Percentiles rank a stretch among this genome's conserved stretches.
Evolutionary conservation across 192 early-diverging fungal genomes (phyloP).

Genomic region (Phlyctochytrium bullatum): DNA sequence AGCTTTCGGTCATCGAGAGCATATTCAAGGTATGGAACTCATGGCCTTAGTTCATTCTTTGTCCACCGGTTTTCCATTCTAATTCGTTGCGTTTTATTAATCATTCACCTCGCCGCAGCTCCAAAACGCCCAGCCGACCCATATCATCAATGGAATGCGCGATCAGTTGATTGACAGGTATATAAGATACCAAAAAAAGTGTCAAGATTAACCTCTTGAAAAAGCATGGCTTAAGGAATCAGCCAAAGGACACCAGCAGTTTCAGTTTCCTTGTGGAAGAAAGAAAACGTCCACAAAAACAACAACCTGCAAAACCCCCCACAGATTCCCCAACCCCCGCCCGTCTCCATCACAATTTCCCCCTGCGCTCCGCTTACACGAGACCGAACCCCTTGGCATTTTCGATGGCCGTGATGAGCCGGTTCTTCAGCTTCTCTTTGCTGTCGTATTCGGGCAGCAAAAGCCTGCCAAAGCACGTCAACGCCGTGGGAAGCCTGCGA

Average conservation of each 20-base stretch:
- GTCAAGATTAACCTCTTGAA: too few species aligned
- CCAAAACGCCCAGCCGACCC: slow-evolving; percentile 84
- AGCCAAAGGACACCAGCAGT: too few species aligned
- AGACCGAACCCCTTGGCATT: slow-evolving; percentile 93
- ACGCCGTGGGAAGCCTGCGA: slow-evolving; percentile 72
- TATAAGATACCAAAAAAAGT: too few species aligned
- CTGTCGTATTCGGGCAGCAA: slow-evolving; percentile 80
- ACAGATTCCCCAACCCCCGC: too few species aligned
- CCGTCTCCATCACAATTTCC: too few species aligned
- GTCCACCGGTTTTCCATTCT: too few species aligned
- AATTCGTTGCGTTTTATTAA: not conserved
- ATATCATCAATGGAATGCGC: slow-evolving; percentile 91
- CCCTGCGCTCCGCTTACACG: too few species aligned
- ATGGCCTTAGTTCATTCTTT: slow-evolving; percentile 3
- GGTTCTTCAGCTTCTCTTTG: slow-evolving; percentile 70
- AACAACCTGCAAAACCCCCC: too few species aligned
- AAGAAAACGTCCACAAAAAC: too few species aligned
- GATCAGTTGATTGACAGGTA: slow-evolving; percentile 83
- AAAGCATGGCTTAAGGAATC: too few species aligned
- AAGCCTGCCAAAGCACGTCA: slow-evolving; percentile 89
- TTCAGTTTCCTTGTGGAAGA: too few species aligned
- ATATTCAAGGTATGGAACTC: slow-evolving; percentile 76
- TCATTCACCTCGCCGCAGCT: slow-evolving; percentile 37
- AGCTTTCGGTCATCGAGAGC: slow-evolving; percentile 94
- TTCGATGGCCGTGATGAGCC: slow-evolving; percentile 82